A percentile compares a stretch with the other conserved stretches of the same genome.
Evolutionary conservation across 345 rosid species (phyloP).

Genomic region (Gossypium sturtianum): DNA sequence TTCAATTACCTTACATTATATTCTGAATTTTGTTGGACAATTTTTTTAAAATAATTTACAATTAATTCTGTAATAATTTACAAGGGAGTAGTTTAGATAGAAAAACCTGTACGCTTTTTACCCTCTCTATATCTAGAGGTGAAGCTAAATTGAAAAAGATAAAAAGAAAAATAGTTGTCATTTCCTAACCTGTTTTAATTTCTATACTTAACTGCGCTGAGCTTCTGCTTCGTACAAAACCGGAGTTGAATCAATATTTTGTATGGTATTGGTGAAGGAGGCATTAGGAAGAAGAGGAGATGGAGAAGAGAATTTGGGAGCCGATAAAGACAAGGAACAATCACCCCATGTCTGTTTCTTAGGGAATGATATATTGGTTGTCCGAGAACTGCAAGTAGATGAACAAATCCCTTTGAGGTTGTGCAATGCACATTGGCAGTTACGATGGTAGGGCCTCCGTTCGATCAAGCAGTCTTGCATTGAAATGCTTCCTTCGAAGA

Average conservation of each 20-base stretch:
- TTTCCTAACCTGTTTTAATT: neutral
- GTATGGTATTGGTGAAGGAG: neutral
- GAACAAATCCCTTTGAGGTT: conserved; percentile 17
- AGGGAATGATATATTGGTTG: conserved; percentile 14
- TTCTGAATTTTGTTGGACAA: no score
- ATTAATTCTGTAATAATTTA: no score
- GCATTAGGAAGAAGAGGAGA: conserved; percentile 1
- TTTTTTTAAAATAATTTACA: no score
- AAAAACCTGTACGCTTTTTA: no score
- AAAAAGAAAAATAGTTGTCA: neutral
- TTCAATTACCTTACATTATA: no score
- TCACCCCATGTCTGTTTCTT: conserved; percentile 5
- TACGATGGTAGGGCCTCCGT: conserved; percentile 38
- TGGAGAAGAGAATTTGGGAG: conserved; percentile 17
- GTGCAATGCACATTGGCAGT: conserved; percentile 40
- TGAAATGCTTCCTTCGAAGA: conserved; percentile 17
- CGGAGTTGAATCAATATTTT: neutral
- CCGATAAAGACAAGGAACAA: conserved; percentile 12
- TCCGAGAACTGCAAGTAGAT: conserved; percentile 1
- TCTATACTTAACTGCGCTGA: neutral
- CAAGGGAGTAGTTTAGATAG: no score
- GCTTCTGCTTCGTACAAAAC: neutral
- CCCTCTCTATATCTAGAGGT: no score
- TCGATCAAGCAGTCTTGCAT: conserved; percentile 11
- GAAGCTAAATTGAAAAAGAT: neutral